phyloP scores from a whole-genome alignment of 1,284 basidiomycete genomes.

The Ustilago xerochloae region DNA sequence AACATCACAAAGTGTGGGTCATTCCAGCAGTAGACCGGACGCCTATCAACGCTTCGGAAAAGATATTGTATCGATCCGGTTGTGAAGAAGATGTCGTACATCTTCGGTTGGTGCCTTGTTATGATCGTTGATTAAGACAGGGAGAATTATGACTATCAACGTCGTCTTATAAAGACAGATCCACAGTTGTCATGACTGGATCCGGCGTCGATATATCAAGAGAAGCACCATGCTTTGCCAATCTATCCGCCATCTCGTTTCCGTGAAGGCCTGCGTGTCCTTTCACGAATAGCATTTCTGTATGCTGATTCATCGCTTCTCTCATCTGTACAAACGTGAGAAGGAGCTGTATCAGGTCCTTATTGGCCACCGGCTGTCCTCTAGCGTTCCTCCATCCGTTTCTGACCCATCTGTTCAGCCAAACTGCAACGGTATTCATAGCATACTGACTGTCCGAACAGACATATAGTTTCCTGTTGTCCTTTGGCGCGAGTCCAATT shows the following conservation, averaged over 20 bases:
- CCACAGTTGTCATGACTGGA: no score
- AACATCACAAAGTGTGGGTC: no score
- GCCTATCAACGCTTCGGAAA: no score
- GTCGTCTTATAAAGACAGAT: no score
- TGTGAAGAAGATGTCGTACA: no score
- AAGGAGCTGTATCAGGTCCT: neutral
- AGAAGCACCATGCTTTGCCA: constrained; percentile 45
- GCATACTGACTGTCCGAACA: neutral
- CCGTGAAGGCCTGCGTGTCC: constrained; percentile 79
- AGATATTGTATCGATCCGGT: no score
- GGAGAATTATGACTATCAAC: no score
- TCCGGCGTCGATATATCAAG: constrained; percentile 18
- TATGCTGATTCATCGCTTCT: neutral
- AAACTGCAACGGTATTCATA: neutral
- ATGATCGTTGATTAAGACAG: no score
- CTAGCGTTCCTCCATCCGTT: neutral
- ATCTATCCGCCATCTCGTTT: constrained; percentile 80
- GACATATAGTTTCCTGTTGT: neutral
- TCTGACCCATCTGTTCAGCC: neutral
- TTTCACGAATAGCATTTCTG: constrained; percentile 75
- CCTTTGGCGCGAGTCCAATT: neutral
- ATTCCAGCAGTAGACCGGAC: no score
- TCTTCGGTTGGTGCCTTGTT: no score
- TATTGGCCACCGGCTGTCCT: neutral
- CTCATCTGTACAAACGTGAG: neutral